Percentiles rank a stretch among this genome's conserved stretches.
Evolutionary conservation across 73 alveolate species (phyloP).

Genomic region (Blepharisma japonicum): DNA sequence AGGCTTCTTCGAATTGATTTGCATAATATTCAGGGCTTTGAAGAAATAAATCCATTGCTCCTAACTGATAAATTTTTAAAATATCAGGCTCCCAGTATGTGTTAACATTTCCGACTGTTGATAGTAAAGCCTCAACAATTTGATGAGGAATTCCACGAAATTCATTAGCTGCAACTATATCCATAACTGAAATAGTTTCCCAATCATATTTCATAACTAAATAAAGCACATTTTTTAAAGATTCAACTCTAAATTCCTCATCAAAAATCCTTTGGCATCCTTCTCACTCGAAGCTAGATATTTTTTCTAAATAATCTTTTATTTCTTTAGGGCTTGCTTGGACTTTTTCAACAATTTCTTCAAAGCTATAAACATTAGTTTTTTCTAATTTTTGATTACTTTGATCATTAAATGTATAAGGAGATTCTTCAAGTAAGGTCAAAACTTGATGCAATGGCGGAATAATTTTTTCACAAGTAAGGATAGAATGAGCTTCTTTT

Average conservation of each 20-base stretch:
- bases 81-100: background rate
- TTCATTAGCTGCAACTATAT: background rate
- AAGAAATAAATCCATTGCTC: background rate
- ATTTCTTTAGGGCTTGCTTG: constrained; percentile 10
- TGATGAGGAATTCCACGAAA: constrained; percentile 6
- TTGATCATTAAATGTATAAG: background rate
- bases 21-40: background rate
- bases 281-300: background rate
- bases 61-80: background rate
- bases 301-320: constrained; percentile 6
- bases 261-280: constrained; percentile 18
- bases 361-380: background rate
- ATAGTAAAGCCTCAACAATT: constrained; percentile 4
- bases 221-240: background rate
- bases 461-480: constrained; percentile 2
- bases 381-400: constrained; percentile 9
- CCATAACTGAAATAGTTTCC: background rate
- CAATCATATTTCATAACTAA: constrained; percentile 4
- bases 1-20: background rate
- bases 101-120: background rate
- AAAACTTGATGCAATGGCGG: constrained; percentile 27
- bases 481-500: background rate
- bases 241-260: constrained; percentile 11
- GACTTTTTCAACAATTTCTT: background rate
- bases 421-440: background rate